phyloP scores from a whole-genome alignment of 179 eudicot species.

The Camellia oleifera region DNA sequence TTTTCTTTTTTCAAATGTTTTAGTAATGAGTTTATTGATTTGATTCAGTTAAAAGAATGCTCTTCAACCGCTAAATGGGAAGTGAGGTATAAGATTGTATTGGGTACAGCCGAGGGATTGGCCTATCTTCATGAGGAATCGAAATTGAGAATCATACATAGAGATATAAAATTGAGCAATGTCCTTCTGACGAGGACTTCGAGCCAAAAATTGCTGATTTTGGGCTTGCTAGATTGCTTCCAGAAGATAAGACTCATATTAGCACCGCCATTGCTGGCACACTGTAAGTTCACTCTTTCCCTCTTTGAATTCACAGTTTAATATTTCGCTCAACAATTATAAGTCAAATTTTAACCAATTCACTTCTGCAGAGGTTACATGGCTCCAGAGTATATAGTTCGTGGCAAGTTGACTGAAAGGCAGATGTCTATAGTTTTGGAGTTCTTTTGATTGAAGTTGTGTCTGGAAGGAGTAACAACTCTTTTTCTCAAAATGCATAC shows the following conservation, averaged over 20 bases:
- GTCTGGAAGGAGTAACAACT: conserved; percentile 32
- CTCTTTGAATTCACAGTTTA: no score
- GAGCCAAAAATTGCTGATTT: conserved; percentile 58
- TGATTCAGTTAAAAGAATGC: conserved; percentile 28
- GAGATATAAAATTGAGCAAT: conserved; percentile 57
- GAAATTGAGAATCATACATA: conserved; percentile 47
- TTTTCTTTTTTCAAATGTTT: background rate
- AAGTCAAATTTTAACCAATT: no score
- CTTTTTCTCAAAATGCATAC: conserved; percentile 24
- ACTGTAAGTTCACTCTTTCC: conserved; percentile 29
- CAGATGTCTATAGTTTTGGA: conserved; percentile 48
- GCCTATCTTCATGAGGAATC: conserved; percentile 53
- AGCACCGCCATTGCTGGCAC: conserved; percentile 65
- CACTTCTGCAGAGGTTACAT: conserved; percentile 41
- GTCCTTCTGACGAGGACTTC: conserved; percentile 41
- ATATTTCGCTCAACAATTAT: background rate
- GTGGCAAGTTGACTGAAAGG: conserved; percentile 45
- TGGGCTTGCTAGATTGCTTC: conserved; percentile 47
- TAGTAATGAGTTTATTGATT: background rate
- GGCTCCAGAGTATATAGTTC: conserved; percentile 53
- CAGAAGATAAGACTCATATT: conserved; percentile 45
- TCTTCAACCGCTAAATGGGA: conserved; percentile 27
- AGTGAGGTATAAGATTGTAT: conserved; percentile 36
- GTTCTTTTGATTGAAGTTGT: conserved; percentile 42
- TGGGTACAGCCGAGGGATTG: conserved; percentile 54